Evolutionary conservation across 441 rosid genomes (phyloP), one percentile per base, ranked within the genome.

Genomic region (Gossypium trilobum): DNA sequence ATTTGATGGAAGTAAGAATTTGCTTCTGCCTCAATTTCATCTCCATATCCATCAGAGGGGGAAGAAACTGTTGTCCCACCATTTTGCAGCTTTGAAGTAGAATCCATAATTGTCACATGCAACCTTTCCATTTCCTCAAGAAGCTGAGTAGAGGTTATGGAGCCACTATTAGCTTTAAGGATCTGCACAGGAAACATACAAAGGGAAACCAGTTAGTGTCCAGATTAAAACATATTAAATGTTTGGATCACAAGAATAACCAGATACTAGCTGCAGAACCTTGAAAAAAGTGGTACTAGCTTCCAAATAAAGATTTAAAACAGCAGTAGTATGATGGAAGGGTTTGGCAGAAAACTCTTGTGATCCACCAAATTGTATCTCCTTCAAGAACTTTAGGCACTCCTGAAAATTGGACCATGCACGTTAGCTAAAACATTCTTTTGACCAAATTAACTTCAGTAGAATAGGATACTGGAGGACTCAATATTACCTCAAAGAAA

Each of bases 1-100:
- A 93, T 93, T 78, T 93, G 89, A 76, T 90, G 99, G 80, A 95
- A 95, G 76, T 91, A 93, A 75, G 97, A 87, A 74, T 95, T 95
- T 65, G 98, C 99, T 81, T 95, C 99, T 10, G 82, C 76, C 87
- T 95, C 98, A 71, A 95, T 85, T 70, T 93, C 99, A 61, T 85
- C 93, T 14, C 93, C 82, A 79, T 83, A 88, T 60, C 87, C 92
- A 62, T 86, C 95, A 78, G 94, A 79, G 29, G 94, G 20, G 44
- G 97, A 78, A 48, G 93, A 82, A 72, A 85, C 91, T 55, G 90
- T 78, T 39, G 91, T 68, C 80, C 83, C 93, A 5, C 94, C 91
- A 85, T 88, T 90, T 84, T 90, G 97, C 75, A 90, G 81, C 74
- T 86, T 83, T 5, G 87, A 75, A 80, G 82, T 84, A 79, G 90